Evolutionary conservation across 2,329 filamentous ascomycete species (phyloP).

Genomic region (Cladophialophora carrionii): DNA sequence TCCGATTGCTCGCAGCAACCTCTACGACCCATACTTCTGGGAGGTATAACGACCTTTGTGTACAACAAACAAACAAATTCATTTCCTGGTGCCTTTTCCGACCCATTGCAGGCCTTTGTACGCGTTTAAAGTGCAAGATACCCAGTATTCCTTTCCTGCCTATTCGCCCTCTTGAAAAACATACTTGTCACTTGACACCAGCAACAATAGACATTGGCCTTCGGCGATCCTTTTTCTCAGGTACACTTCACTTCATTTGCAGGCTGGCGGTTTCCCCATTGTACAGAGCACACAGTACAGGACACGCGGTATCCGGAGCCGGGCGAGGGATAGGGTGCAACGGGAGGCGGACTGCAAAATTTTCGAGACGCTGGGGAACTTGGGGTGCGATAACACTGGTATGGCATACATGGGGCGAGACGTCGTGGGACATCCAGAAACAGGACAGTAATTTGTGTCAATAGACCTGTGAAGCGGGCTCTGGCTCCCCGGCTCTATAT

Average conservation of each 20-base stretch:
- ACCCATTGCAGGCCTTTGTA: background rate
- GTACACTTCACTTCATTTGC: background rate
- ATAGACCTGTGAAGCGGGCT: no score
- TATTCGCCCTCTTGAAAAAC: background rate
- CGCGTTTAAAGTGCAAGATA: background rate
- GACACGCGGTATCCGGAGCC: background rate
- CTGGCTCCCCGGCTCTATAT: no score
- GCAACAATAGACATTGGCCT: background rate
- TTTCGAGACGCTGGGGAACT: background rate
- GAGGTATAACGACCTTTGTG: background rate
- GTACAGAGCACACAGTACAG: background rate
- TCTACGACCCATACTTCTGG: background rate
- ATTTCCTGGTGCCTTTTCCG: background rate
- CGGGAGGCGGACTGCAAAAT: background rate
- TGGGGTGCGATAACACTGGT: background rate
- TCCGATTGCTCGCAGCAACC: background rate
- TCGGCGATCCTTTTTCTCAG: background rate
- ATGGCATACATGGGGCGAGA: background rate
- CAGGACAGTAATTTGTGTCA: no score
- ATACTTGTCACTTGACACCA: background rate
- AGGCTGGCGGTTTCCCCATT: background rate
- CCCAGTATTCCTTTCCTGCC: background rate
- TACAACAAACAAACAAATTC: background rate
- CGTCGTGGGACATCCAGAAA: background rate
- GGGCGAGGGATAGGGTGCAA: background rate